These are phyloP conservation scores for Diaporthe vaccinii DNA, from an alignment of 2,329 filamentous ascomycete genomes.

Conservation along the genomic window DNA sequence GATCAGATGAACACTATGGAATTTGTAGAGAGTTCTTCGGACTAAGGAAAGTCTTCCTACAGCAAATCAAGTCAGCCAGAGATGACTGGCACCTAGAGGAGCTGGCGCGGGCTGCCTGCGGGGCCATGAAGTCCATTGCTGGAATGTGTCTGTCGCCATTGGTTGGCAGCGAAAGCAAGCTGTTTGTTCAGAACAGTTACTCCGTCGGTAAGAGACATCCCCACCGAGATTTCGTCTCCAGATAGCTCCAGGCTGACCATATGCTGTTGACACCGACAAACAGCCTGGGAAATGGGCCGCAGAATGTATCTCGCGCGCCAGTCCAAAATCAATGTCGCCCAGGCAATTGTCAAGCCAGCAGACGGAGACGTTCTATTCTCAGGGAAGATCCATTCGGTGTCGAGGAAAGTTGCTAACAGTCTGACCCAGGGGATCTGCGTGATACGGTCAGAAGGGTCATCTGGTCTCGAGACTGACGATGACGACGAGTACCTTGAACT, in stretches of 20 bases:
- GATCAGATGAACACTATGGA: too few relatives aligned
- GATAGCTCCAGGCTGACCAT: background rate
- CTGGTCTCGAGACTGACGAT: background rate
- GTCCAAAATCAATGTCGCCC: background rate
- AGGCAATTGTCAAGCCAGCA: background rate
- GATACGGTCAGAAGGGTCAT: background rate
- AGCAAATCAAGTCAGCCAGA: background rate
- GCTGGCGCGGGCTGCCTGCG: background rate
- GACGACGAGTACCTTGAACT: background rate
- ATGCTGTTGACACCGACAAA: too few relatives aligned
- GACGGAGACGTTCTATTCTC: background rate
- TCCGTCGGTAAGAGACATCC: background rate
- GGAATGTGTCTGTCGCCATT: slow-evolving; percentile 2
- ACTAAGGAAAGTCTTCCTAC: background rate
- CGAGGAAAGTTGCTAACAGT: background rate
- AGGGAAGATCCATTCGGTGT: background rate
- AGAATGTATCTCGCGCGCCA: background rate
- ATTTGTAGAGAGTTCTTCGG: background rate
- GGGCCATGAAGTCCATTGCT: slow-evolving; percentile 18
- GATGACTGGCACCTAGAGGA: slow-evolving; percentile 14
- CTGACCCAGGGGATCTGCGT: slow-evolving; percentile 4
- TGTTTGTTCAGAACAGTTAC: slow-evolving; percentile 11
- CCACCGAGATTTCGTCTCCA: rapidly evolving
- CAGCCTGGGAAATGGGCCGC: slow-evolving; percentile 7
- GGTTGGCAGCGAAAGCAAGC: background rate